Base-by-base conservation (phyloP, 1,284 basidiomycete species). In the Ceratobasidium sp. region DNA sequence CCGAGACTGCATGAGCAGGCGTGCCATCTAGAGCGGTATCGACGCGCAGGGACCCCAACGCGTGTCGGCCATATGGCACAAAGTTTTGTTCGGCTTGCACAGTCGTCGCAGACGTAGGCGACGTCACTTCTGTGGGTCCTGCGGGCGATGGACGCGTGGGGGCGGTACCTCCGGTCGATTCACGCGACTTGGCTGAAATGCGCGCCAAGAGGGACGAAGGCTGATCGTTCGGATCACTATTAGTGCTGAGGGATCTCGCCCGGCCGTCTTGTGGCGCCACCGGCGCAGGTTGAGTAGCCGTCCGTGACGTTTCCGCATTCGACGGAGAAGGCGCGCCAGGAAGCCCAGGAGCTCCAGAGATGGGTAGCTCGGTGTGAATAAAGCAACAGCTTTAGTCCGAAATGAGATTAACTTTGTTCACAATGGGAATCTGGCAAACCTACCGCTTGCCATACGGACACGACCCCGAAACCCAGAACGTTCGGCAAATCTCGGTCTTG, bases 401-500 rank as follows among this genome's bases (percentile, higher is more conserved):
- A 72, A 18, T 23, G 14, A 23, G 42, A 53, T 67, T 21, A 66
- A 62, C 28, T 59, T 33, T 46, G 44, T 21, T 21, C 33, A 25
- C 8, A 30, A 21, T 16, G n/a, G n/a, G 25, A 16, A 36, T 58
- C 56, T 38, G 11, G 30, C 21, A 42, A 28, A 49, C 72, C 60
- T 77, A 81, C 49, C 93, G 84, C 80, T 93, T 92, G 64, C 92
- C 94, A 77, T 95, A 95, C 0, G 92, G 92, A 79, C 93, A 95
- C 18, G 91, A 91, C 28, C 93, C 93, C 63, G 92, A 92, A 23
- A 94, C 90, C 91, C 92, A 93, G 83, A 95, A 95, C 2, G 93
- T 92, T 89, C 92, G 87, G 80, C 94, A 95, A 73, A 94, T 92
- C 81, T 95, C 92, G 11, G 94, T 95, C 82, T 95, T 95, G 82